These are phyloP conservation scores for Solanum tarapatanum DNA, from an alignment of 257 asterid species.

Conservation along the genomic window DNA sequence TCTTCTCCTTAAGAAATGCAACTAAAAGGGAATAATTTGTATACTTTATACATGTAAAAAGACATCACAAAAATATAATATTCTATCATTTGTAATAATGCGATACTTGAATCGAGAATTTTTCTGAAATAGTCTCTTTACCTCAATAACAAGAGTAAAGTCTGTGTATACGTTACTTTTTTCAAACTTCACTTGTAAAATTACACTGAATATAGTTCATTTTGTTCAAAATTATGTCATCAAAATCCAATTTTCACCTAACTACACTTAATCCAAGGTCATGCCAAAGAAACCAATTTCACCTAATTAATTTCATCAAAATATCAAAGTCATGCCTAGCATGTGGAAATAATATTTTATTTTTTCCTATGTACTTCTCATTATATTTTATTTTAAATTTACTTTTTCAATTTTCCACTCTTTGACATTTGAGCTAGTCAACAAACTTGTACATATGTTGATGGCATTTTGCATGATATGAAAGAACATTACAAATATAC, in stretches of 20 bases:
- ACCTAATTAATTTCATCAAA: background rate
- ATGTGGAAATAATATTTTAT: background rate
- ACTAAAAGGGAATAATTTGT: too few relatives aligned
- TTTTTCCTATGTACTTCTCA: background rate
- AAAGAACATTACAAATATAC: background rate
- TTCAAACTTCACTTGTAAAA: too few relatives aligned
- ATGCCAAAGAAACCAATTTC: background rate
- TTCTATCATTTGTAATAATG: too few relatives aligned
- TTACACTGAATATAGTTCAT: background rate
- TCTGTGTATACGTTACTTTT: too few relatives aligned
- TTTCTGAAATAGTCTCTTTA: too few relatives aligned
- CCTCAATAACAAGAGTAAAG: too few relatives aligned
- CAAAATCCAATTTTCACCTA: background rate
- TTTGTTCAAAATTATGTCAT: background rate
- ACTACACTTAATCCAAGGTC: background rate
- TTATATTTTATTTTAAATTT: background rate
- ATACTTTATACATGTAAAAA: too few relatives aligned
- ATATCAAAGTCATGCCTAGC: background rate
- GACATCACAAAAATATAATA: too few relatives aligned
- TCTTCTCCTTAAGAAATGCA: too few relatives aligned
- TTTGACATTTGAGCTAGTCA: background rate
- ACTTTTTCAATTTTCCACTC: background rate
- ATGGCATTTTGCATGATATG: background rate
- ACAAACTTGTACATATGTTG: background rate
- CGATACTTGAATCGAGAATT: too few relatives aligned